Percentiles rank a stretch among this genome's conserved stretches.
These are phyloP conservation scores for Pythium scleroteichum DNA, from an alignment of 352 stramenopile genomes.

Conservation along the genomic window DNA sequence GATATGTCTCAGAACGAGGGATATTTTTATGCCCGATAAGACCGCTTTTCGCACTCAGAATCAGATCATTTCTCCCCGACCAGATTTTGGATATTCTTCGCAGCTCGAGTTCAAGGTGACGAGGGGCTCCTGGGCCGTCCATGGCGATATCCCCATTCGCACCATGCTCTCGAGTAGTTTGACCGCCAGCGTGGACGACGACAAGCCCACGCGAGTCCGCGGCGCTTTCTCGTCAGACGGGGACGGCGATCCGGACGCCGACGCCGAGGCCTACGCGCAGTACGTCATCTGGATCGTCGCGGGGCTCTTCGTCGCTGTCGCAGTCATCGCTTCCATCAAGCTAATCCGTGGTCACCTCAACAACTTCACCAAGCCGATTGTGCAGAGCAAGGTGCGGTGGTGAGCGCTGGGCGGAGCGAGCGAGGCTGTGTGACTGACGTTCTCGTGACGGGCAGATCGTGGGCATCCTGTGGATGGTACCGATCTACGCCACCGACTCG, in stretches of 20 bases:
- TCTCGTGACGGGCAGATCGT: conserved; percentile 85
- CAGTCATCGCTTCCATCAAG: conserved; percentile 86
- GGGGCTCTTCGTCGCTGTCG: conserved; percentile 89
- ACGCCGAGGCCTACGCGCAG: conserved; percentile 63
- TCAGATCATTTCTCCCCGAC: conserved; percentile 2
- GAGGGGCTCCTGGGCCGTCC: not conserved
- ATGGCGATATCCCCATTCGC: not conserved
- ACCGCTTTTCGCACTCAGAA: conserved; percentile 3
- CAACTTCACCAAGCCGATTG: conserved; percentile 92
- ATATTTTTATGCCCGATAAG: conserved; percentile 10
- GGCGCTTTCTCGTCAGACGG: not conserved
- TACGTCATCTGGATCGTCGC: conserved; percentile 83
- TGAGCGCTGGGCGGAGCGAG: not conserved
- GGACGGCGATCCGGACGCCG: conserved; percentile 14
- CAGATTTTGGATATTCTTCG: conserved; percentile 2
- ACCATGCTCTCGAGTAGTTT: not conserved
- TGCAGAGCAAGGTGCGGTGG: conserved; percentile 92
- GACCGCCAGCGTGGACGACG: not conserved
- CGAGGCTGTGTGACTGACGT: too few species aligned
- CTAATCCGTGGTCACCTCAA: conserved; percentile 91
- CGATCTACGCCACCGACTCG: conserved; percentile 96
- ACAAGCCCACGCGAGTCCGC: too few species aligned
- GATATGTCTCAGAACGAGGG: too few species aligned
- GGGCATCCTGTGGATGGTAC: conserved; percentile 98
- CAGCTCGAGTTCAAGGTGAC: conserved; percentile 4